Base-by-base conservation (phyloP, 2,329 filamentous ascomycete species). In the Sclerotiophoma versabilis region DNA sequence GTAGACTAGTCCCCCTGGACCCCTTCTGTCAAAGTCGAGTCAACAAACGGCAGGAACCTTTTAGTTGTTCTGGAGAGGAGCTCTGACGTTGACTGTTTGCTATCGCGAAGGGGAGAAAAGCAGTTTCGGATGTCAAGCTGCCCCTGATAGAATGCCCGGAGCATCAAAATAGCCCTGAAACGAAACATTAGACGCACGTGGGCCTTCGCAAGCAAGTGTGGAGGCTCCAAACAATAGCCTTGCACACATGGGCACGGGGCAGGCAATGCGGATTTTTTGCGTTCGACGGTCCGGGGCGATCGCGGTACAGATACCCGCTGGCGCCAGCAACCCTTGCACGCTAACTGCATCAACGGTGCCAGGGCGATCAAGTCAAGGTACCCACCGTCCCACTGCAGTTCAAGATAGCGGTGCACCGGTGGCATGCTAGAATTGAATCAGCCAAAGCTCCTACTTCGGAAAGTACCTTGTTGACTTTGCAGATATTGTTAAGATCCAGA, bases 101-200 rank as follows among this genome's bases (percentile, higher is more conserved):
- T 23, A 32, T 49, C 17, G 34, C 23, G 15, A 45, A 49, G 39
- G 51, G 17, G 39, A 49, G 29, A 22, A 41, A 42, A 41, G 39
- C 23, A 38, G 45, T 45, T 36, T 49, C 27, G 17, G 37, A 25
- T 19, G 14, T 45, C 25, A 19, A 15, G 19, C 12, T 20, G 5
- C 36, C 37, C 38, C 20, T 30, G 34, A 20, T 29, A 26, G 27
- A 12, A 34, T 20, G 15, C 17, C 26, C 22, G 27, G 15, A 39
- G 26, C 19, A 32, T 46, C 17, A 25, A 54, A 55, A 45, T 52
- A 50, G 39, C 25, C 26, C 30, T 58, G 56, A 58, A 52, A 58
- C 56, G 38, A 56, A 58, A 53, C 51, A 53, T 49, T 41, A 49
- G 48, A 41, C 30, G 46, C 41, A 41, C 45, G 29, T 46, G 39